Base-by-base conservation (phyloP, 805 yeast species). In the Zygotorulaspora danielsina region DNA sequence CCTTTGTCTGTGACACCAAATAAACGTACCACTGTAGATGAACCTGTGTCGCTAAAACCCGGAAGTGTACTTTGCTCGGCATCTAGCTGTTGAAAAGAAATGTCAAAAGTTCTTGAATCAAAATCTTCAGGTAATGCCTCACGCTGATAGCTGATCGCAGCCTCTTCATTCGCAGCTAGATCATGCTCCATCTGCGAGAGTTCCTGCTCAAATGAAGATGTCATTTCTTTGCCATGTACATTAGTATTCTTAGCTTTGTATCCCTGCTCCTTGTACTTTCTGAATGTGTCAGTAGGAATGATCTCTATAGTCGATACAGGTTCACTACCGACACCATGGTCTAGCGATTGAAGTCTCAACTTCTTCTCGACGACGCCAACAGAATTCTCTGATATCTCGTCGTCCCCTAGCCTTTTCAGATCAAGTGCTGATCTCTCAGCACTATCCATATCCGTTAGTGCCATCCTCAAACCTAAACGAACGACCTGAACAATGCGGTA, bases 1-100 rank as follows among this genome's bases (percentile, higher is more conserved):
- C 99, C 99, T 40, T 77, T 81, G 42, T 71, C 76, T 1, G 97
- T 88, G 27, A 94, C 88, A 41, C 99, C 99, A 62, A 89, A 93
- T 55, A 94, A 82, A 39, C 96, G 74, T 0, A 89, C 84, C 1
- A 77, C 72, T 0, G 83, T 75, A 18, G 73, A 69, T 4, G 65
- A 61, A 28, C 55, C 54, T 22, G 51, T 53, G 41, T 57, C 66
- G 10, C 35, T 40, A 4, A 50, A 39, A 19, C 37, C 36, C 25
- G 76, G 75, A 6, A 75, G 58, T 19, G 65, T 57, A 2, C 84
- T 75, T 54, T 93, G 98, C 54, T 93, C 97, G 1, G 95, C 96
- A 61, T 93, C 98, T 52, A 93, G 69, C 55, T 93, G 98, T 62
- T 93, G 97, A 59, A 89, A 89, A 1, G 74, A 70, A 19, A 84